Evolutionary conservation across 805 yeast genomes (phyloP), one percentile per base, ranked within the genome.

Genomic region (Starmerella apicola): DNA sequence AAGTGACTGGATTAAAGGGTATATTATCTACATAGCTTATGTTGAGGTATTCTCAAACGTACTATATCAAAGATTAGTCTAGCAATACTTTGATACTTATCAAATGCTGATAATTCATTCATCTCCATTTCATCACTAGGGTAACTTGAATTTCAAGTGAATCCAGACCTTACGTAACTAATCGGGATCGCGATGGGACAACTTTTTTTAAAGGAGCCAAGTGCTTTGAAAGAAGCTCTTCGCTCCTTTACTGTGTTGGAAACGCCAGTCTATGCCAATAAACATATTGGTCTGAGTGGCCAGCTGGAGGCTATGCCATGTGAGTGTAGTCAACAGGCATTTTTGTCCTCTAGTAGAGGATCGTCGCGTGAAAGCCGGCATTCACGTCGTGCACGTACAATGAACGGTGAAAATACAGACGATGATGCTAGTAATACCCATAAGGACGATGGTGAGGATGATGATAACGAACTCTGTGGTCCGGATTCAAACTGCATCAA

Each of bases 401-500:
- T 15, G 27, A 16, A 18, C 27, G 27, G 15, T 29, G 13, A 24
- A 4, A 5, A 5, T 21, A 26, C 23, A 8, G 21, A 31, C 27
- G 18, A 15, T 31, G 38, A 16, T 22, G 26, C 12, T 12, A 12
- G 26, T 12, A 15, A 13, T 13, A 17, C 27, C 13, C 16, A 8
- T 17, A 32, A n/a, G 19, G 8, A 15, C 17, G 24, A 37, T 5
- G 12, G 18, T 18, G 19, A 29, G 15, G 64, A 29, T n/a, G 22
- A 24, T 15, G 25, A n/a, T 13, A 13, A 26, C 21, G 29, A 74
- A 49, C 94, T 96, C 1, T 88, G 98, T 68, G 82, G 76, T 25
- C 82, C 79, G 23, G 76, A 78, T 47, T 78, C 91, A 13, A 85
- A 80, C 57, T 88, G 98, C 70, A 85, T 91, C 52, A 88, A 88